Conservation (phyloP, 306 rosid species). For the Alnus glutinosa region DNA sequence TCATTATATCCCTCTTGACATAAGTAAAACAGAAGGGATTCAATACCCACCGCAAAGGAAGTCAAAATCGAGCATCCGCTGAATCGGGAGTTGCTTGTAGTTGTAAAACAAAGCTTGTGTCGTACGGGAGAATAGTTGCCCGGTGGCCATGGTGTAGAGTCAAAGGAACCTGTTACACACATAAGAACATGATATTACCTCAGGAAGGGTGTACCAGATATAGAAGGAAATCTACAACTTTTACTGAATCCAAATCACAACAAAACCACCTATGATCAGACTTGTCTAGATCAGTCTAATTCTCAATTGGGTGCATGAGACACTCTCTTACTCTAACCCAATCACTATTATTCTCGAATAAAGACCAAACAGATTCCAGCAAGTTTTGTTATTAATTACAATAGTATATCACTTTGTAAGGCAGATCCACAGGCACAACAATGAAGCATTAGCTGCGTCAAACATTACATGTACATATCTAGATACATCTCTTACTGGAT, state of each 20-base stretch:
- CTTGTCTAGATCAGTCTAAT: neutral
- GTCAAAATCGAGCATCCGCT: slow-evolving; percentile 99
- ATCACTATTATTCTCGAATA: neutral
- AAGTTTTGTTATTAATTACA: neutral
- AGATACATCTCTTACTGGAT: no score
- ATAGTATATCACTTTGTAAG: slow-evolving; percentile 11
- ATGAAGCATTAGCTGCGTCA: neutral
- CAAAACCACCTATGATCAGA: neutral
- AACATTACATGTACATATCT: no score
- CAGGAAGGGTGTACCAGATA: neutral
- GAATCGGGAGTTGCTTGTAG: slow-evolving; percentile 97
- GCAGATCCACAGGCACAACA: slow-evolving; percentile 10
- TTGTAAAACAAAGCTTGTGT: slow-evolving; percentile 96
- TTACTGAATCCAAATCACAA: neutral
- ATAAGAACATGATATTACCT: neutral
- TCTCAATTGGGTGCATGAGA: neutral
- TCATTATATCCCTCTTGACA: neutral
- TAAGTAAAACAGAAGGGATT: slow-evolving; percentile 6
- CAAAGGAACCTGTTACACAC: slow-evolving; percentile 45
- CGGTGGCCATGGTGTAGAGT: slow-evolving; percentile 73
- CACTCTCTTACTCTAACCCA: neutral
- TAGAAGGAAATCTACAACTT: neutral
- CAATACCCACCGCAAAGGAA: slow-evolving; percentile 82
- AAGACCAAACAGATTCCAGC: neutral
- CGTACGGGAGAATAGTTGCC: slow-evolving; percentile 87